These are phyloP conservation scores for Nemania serpens DNA, from an alignment of 2,329 filamentous ascomycete genomes.

Conservation along the genomic window DNA sequence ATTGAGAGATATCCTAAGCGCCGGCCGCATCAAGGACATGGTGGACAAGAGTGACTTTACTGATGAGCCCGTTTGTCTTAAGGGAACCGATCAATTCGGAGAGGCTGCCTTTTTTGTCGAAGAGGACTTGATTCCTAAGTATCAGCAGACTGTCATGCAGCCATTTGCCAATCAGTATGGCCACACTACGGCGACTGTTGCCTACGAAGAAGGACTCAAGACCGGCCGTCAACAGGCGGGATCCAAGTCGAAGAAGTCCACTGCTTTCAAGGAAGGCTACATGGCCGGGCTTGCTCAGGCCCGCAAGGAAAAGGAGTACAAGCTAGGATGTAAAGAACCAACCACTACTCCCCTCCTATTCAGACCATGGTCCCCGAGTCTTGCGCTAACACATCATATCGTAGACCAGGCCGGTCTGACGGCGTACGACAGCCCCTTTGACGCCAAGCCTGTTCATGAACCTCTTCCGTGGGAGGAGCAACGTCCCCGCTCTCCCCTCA, in stretches of 20 bases:
- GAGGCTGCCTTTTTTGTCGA: neutral
- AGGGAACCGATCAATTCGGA: neutral
- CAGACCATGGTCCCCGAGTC: no score
- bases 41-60: neutral
- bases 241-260: neutral
- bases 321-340: neutral
- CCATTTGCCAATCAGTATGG: neutral
- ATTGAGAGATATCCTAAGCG: neutral
- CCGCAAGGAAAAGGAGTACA: neutral
- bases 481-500: neutral
- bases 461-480: neutral
- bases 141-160: neutral
- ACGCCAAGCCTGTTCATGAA: neutral
- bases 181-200: neutral
- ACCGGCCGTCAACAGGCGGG: no score
- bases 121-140: neutral
- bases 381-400: neutral
- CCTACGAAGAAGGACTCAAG: slow-evolving; percentile 3
- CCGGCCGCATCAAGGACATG: neutral
- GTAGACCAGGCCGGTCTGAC: neutral
- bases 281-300: neutral
- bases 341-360: neutral
- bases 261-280: neutral
- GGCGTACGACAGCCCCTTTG: neutral
- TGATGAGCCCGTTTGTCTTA: neutral